Conservation (phyloP, 768 basidiomycete species). For the Chlorophyllum brunneum region DNA sequence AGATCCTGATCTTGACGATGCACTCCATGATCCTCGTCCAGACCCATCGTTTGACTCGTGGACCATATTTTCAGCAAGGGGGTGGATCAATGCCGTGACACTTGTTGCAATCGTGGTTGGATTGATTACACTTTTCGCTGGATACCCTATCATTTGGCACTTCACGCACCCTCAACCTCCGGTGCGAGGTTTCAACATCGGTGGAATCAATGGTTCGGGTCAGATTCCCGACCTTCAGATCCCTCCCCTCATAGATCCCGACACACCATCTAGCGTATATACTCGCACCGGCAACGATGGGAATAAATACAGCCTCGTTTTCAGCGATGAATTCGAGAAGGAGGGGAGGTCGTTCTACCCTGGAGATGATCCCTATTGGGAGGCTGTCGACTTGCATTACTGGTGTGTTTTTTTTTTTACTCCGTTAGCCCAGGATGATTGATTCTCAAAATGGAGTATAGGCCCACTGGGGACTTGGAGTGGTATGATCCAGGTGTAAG, state of each 20-base stretch:
- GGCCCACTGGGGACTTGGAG: conserved; percentile 71
- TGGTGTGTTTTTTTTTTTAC: conserved; percentile 39
- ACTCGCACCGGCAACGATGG: conserved; percentile 71
- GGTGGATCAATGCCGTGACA: conserved; percentile 72
- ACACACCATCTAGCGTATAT: conserved; percentile 55
- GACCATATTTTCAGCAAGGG: conserved; percentile 75
- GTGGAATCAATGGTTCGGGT: conserved; percentile 79
- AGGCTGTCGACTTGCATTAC: conserved; percentile 79
- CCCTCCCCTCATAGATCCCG: conserved; percentile 65
- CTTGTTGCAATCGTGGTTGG: conserved; percentile 63
- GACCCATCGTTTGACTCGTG: conserved; percentile 38
- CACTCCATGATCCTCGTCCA: conserved; percentile 84
- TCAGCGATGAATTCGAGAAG: conserved; percentile 67
- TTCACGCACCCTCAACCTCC: conserved; percentile 26
- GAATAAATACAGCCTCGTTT: conserved; percentile 71
- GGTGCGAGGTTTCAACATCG: conserved; percentile 67
- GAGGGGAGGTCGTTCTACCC: conserved; percentile 64
- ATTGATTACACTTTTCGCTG: conserved; percentile 79
- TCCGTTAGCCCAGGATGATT: background rate
- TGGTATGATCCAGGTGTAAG: conserved; percentile 74
- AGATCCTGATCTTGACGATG: conserved; percentile 87
- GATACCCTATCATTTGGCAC: conserved; percentile 76
- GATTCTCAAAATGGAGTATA: conserved; percentile 17
- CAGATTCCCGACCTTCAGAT: conserved; percentile 76
- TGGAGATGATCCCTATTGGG: conserved; percentile 78